Percentiles rank a stretch among this genome's conserved stretches.
Evolutionary conservation across 805 yeast genomes (phyloP).

Genomic region (Spathaspora passalidarum): DNA sequence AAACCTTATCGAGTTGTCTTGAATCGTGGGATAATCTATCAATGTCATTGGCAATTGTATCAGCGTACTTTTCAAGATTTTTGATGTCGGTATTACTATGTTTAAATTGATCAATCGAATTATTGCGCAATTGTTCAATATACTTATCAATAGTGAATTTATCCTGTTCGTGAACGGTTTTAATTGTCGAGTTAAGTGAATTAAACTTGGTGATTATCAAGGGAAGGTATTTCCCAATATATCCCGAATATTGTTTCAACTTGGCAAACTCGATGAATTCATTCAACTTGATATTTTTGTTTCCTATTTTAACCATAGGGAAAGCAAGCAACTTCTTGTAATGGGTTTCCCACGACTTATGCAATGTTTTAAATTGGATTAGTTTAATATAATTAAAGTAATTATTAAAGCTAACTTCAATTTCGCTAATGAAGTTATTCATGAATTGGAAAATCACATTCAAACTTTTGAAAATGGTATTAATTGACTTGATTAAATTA

Average conservation of each 20-base stretch:
- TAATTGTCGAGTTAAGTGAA: slow-evolving; percentile 31
- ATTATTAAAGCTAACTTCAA: slow-evolving; percentile 43
- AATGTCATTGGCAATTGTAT: slow-evolving; percentile 7
- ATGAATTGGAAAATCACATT: slow-evolving; percentile 49
- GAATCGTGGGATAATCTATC: slow-evolving; percentile 9
- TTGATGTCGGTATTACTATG: slow-evolving; percentile 13
- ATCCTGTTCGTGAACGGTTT: slow-evolving; percentile 29
- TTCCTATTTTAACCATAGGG: slow-evolving; percentile 34
- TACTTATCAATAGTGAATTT: slow-evolving; percentile 35
- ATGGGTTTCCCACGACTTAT: slow-evolving; percentile 34
- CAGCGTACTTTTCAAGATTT: background rate
- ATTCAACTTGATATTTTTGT: slow-evolving; percentile 23
- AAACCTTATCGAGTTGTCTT: slow-evolving; percentile 15
- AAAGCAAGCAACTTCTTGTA: slow-evolving; percentile 32
- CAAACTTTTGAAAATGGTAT: slow-evolving; percentile 43
- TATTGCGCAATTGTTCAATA: slow-evolving; percentile 40
- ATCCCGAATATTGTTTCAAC: slow-evolving; percentile 28
- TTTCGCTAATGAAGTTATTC: slow-evolving; percentile 46
- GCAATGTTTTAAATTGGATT: slow-evolving; percentile 40
- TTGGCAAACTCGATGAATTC: slow-evolving; percentile 28
- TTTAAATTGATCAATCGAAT: slow-evolving; percentile 28
- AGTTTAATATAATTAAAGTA: slow-evolving; percentile 34
- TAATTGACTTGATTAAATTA: slow-evolving; percentile 31
- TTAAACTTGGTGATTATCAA: slow-evolving; percentile 25
- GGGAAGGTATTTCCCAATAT: slow-evolving; percentile 28